These are phyloP conservation scores for Pythium brachiatum DNA, from an alignment of 352 stramenopile genomes.

Conservation along the genomic window DNA sequence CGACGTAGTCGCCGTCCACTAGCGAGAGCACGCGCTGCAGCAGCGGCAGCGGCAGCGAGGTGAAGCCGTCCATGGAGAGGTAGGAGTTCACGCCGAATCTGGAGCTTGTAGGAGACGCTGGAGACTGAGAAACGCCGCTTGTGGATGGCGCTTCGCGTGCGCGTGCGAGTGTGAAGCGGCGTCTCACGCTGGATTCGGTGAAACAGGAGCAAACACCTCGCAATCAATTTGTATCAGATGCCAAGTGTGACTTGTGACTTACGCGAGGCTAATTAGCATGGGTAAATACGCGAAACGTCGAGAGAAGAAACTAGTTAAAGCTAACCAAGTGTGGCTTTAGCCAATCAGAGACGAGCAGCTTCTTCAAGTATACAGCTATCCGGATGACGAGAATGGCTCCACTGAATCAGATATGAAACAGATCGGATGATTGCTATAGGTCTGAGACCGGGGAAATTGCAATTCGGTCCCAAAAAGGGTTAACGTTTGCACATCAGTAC, in stretches of 20 bases:
- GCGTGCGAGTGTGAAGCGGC: not conserved
- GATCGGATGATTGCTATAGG: too few species aligned
- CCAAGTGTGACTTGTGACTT: not conserved
- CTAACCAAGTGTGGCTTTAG: not conserved
- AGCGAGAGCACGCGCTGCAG: conserved; percentile 21
- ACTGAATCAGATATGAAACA: not conserved
- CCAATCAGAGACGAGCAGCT: not conserved
- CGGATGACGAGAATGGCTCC: not conserved
- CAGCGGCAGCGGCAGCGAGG: conserved; percentile 16
- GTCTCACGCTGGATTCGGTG: not conserved
- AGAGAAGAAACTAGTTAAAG: not conserved
- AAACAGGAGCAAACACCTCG: not conserved
- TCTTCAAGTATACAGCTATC: conserved; percentile 5
- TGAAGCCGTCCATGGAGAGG: conserved; percentile 15
- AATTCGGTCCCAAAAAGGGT: too few species aligned
- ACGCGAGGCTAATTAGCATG: not conserved
- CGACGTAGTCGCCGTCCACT: conserved; percentile 22
- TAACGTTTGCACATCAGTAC: too few species aligned
- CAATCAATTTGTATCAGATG: not conserved
- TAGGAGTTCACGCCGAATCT: not conserved
- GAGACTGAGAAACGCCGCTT: not conserved
- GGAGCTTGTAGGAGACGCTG: not conserved
- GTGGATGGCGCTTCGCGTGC: not conserved
- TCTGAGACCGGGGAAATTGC: too few species aligned
- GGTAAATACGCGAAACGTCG: not conserved